A percentile compares a stretch with the other conserved stretches of the same genome.
phyloP scores from a whole-genome alignment of 2,329 filamentous ascomycete genomes.

The Alternaria novae-zelandiae region DNA sequence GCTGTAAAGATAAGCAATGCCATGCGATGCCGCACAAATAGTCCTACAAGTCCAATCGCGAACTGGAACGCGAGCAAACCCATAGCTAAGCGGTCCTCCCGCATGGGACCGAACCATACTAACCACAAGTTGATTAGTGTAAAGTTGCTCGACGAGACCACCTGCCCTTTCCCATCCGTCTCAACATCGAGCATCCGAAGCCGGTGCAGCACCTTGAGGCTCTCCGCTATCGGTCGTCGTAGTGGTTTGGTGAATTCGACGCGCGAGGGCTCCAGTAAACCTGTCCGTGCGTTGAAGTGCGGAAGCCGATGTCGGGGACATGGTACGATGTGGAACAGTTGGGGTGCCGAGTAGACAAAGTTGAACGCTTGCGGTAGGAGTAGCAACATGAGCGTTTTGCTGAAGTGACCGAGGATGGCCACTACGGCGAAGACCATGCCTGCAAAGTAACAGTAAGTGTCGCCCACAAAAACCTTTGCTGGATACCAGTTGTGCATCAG shows the following conservation, averaged over 20 bases:
- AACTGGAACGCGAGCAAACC: slow-evolving; percentile 83
- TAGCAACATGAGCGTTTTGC: slow-evolving; percentile 90
- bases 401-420: slow-evolving; percentile 95
- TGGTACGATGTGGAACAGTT: slow-evolving; percentile 87
- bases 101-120: slow-evolving; percentile 89
- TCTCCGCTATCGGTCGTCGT: slow-evolving; percentile 64
- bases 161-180: slow-evolving; percentile 70
- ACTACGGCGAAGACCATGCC: slow-evolving; percentile 99
- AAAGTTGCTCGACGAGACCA: slow-evolving; percentile 85
- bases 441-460: slow-evolving; percentile 99
- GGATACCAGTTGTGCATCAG: slow-evolving; percentile 96
- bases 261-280: slow-evolving; percentile 83
- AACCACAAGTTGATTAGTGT: slow-evolving; percentile 96
- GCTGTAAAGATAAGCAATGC: slow-evolving; percentile 88
- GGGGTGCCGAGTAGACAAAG: slow-evolving; percentile 90
- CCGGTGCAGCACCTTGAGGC: slow-evolving; percentile 71
- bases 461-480: slow-evolving; percentile 91
- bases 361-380: slow-evolving; percentile 96
- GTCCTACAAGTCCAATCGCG: slow-evolving; percentile 75
- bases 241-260: slow-evolving; percentile 79
- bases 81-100: slow-evolving; percentile 81
- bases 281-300: slow-evolving; percentile 83
- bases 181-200: slow-evolving; percentile 73
- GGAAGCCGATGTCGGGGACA: slow-evolving; percentile 93
- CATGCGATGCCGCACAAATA: slow-evolving; percentile 85